A percentile compares a stretch with the other conserved stretches of the same genome.
These are phyloP conservation scores for Cyclotella cryptica DNA, from an alignment of 108 stramenopile species.

Conservation along the genomic window DNA sequence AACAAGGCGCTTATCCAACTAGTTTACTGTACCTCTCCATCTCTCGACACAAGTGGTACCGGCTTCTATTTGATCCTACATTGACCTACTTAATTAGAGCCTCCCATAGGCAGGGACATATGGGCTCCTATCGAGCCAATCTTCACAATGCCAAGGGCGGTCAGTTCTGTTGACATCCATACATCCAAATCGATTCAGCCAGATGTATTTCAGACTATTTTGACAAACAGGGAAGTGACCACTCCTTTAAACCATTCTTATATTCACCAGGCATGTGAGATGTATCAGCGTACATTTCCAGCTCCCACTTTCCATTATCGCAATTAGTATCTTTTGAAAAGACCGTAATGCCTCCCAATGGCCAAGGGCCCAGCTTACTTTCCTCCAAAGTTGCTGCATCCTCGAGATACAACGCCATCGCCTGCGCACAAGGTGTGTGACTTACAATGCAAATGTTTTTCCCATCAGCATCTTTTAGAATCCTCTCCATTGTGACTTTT, in stretches of 20 bases:
- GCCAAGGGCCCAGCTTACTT: conserved; percentile 61
- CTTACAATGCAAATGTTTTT: conserved; percentile 68
- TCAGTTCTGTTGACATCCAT: no score
- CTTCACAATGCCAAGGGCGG: no score
- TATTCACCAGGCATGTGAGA: conserved; percentile 79
- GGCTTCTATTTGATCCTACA: no score
- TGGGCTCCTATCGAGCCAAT: no score
- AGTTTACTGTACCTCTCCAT: no score
- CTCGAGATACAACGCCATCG: conserved; percentile 66
- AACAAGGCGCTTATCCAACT: no score
- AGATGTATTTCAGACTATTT: background rate
- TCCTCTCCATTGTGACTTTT: conserved; percentile 50
- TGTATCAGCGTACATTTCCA: conserved; percentile 70
- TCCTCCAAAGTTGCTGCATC: conserved; percentile 39
- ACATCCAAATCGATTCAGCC: no score
- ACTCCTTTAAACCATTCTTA: conserved; percentile 62
- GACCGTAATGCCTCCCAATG: conserved; percentile 72
- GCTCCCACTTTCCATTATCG: conserved; percentile 50
- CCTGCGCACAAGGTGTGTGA: conserved; percentile 75
- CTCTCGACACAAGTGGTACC: no score
- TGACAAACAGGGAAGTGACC: conserved; percentile 58
- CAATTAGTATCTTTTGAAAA: conserved; percentile 51
- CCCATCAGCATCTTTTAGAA: conserved; percentile 52
- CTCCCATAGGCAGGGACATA: no score
- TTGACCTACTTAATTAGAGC: no score